Evolutionary conservation across 2,329 filamentous ascomycete species (phyloP).

Genomic region (Penicillium aurantiogriseum): DNA sequence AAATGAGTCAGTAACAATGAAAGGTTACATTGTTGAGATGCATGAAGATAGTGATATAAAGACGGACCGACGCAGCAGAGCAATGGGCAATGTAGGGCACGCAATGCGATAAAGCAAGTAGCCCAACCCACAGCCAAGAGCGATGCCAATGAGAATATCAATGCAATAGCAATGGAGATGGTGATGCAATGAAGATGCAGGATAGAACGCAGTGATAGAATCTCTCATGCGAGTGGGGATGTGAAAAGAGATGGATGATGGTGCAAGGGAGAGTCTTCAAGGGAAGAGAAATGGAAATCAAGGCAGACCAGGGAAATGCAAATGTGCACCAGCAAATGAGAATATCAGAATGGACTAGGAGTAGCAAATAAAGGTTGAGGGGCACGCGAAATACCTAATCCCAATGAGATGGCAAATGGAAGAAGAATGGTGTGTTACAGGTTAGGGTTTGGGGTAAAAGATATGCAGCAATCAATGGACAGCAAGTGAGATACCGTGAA

Average conservation of each 20-base stretch:
- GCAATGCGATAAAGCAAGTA: not conserved
- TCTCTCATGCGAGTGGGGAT: not conserved
- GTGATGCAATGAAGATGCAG: not conserved
- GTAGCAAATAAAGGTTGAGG: not conserved
- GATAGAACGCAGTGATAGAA: not conserved
- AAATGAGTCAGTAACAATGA: not conserved
- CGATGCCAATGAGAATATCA: not conserved
- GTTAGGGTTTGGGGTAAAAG: not conserved
- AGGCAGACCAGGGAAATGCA: not conserved
- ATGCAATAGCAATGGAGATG: not conserved
- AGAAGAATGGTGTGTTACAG: not conserved
- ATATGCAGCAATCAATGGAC: not conserved
- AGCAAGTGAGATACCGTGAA: not conserved
- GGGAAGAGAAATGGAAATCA: not conserved
- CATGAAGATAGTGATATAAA: not conserved
- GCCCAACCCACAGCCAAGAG: not conserved
- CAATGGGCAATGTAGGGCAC: not conserved
- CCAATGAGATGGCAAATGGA: not conserved
- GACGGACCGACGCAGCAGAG: not conserved
- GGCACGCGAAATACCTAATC: not conserved
- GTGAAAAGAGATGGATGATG: not conserved
- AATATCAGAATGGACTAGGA: not conserved
- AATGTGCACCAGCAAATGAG: not conserved
- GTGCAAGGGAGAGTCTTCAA: not conserved
- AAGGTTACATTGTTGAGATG: not conserved